Base-by-base conservation (phyloP, 257 asterid species). In the Penstemon newberryi region DNA sequence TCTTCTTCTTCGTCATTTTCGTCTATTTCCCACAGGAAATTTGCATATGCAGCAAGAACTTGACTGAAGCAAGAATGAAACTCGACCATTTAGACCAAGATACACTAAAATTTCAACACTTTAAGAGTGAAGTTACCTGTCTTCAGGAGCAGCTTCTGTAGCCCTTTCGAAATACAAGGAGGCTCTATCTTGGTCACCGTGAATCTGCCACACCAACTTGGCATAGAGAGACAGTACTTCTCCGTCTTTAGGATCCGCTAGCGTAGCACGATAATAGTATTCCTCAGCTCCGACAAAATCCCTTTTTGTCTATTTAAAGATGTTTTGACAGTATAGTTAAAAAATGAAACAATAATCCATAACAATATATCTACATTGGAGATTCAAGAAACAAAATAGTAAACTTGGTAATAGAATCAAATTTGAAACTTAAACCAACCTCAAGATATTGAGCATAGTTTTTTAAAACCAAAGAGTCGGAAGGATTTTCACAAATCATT, bases 1-100 rank as follows among this genome's bases (percentile, higher is more conserved):
- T 85, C 92, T 15, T 9, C 33, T 1, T 25, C 2, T 2, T 78
- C 81, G 58, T 83, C 84, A 0, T 50, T 62, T 4, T 77, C 92
- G 64, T 78, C 95, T n/a, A 80, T 69, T 33, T 83, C 86, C 99
- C 97, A 93, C 50, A 93, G 84, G 69, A 89, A 90, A 71, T 83
- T 81, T 44, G 97, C 92, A 71, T 84, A 83, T 65, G 95, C 95
- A 46, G 91, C 96, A 64, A 80, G 95, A 73, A 90, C 84, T 78
- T 88, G 55, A 74, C 99, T 93, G 87, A 56, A 74, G 77, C 74
- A 4, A 10, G 18, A 49, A 49, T 13, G n/a, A 12, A 49, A 6
- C 1, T 46, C 4, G 6, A 46, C 51, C 4, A 7, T 46, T 46
- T 46, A 46, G 12, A 46, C 51, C 9, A 12, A 46, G 51, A 8